Percentiles rank a stretch among this genome's conserved stretches.
Evolutionary conservation across 495 filamentous ascomycete genomes (phyloP).

Genomic region (Cercophora sp.): DNA sequence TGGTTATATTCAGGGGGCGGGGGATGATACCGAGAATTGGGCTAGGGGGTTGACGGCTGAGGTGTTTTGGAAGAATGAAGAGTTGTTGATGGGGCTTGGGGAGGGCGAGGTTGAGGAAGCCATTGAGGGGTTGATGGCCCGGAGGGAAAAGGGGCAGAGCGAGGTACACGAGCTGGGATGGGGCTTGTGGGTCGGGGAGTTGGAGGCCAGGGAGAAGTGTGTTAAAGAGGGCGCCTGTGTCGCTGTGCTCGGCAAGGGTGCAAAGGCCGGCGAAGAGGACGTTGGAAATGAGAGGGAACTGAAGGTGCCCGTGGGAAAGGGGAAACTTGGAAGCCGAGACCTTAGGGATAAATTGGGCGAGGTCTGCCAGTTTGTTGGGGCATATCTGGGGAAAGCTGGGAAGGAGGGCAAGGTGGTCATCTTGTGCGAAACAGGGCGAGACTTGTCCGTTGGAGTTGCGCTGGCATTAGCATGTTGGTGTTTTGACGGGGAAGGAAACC

Average conservation of each 20-base stretch:
- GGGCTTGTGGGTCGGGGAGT: conserved; percentile 27
- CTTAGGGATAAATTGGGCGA: conserved; percentile 60
- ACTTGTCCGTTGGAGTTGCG: conserved; percentile 46
- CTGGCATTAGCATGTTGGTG: conserved; percentile 44
- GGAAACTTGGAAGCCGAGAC: conserved; percentile 71
- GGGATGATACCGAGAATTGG: conserved; percentile 92
- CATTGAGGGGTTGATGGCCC: conserved; percentile 53
- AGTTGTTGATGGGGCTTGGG: conserved; percentile 49
- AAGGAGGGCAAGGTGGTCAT: conserved; percentile 27
- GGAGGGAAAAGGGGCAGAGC: conserved; percentile 13
- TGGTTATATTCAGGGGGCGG: conserved; percentile 91
- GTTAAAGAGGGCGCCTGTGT: conserved; percentile 15
- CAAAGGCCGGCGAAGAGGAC: conserved; percentile 30
- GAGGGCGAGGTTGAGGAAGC: conserved; percentile 64
- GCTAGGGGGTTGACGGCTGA: conserved; percentile 68
- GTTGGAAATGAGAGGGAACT: conserved; percentile 32
- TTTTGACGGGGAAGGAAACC: conserved; percentile 33
- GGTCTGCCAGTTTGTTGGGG: conserved; percentile 47
- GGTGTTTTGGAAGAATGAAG: conserved; percentile 70
- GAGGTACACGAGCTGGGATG: conserved; percentile 35
- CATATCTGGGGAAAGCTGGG: conserved; percentile 16
- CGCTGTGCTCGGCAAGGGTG: conserved; percentile 30
- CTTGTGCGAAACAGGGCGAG: conserved; percentile 39
- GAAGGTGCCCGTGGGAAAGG: conserved; percentile 58
- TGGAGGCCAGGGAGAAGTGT: conserved; percentile 19